phyloP scores from a whole-genome alignment of 495 filamentous ascomycete genomes.

The Neurospora sp. region DNA sequence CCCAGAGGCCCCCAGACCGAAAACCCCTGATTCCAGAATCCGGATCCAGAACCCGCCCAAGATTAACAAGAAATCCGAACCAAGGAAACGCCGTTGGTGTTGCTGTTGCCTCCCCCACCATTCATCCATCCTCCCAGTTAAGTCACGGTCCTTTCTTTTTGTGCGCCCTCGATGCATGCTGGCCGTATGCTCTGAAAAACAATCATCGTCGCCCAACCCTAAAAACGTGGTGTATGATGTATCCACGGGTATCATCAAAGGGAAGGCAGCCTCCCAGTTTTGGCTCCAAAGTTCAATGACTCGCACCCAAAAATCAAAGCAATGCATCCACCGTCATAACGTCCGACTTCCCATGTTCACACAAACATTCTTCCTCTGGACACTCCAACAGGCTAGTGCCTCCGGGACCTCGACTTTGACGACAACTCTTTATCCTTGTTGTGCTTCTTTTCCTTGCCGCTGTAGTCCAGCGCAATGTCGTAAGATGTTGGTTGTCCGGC shows the following conservation, averaged over 20 bases:
- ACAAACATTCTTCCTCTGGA: background rate
- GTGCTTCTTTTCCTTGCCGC: constrained; percentile 6
- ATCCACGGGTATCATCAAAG: background rate
- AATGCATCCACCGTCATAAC: background rate
- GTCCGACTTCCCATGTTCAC: background rate
- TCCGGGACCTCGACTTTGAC: background rate
- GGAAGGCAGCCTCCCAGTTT: background rate
- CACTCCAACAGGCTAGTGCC: background rate
- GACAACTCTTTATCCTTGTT: background rate
- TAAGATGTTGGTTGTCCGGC: constrained; percentile 5
- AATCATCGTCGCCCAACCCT: background rate
- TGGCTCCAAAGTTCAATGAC: background rate
- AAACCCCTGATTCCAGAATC: background rate
- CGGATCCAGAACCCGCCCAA: background rate
- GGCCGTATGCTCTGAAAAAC: background rate
- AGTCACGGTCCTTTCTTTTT: background rate
- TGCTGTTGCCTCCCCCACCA: background rate
- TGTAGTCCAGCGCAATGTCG: constrained; percentile 15
- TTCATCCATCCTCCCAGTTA: background rate
- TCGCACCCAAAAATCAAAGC: background rate
- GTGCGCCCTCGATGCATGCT: background rate
- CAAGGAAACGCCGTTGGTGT: background rate
- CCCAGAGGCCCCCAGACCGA: background rate
- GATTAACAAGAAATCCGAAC: background rate
- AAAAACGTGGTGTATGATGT: background rate